Evolutionary conservation across 148 eudicot species (phyloP), one percentile per base, ranked within the genome.

Genomic region (Dysphania ambrosioides): DNA sequence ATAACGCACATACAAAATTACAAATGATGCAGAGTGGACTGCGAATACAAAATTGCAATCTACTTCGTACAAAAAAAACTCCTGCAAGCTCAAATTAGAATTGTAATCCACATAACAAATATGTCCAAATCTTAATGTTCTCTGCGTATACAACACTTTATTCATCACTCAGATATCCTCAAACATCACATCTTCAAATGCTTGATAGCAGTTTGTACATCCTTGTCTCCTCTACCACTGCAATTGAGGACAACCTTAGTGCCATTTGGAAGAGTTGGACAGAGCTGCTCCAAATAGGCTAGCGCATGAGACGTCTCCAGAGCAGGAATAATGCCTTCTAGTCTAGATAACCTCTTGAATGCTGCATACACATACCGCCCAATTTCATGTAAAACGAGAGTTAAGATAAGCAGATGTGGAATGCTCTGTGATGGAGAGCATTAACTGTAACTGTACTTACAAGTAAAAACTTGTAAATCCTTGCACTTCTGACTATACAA

Each of bases 281-380:
- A 95, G 42, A 95, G 83, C 84, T 85, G 82, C 89, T 95, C 99
- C 60, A 95, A 81, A 80, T 85, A 86, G 8, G 97, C 97, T 8
- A 95, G 84, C 1, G 99, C 99, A 77, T 95, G 99, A 49, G 97
- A 92, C 24, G 97, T 95, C 84, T 95, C 99, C 61, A 95, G 79
- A n/a, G 98, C 99, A 42, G 99, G 99, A 55, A 95, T 95, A 38
- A 95, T 95, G 67, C 97, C 99, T 79, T 95, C 99, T 26, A 92
- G 73, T 68, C 88, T 79, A n/a, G 98, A 95, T 68, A 90, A 64
- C 78, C 94, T 87, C 85, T 88, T 88, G 86, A 92, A 95, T 53
- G 99, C 99, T 95, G 90, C 85, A 71, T 23, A 57, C 27, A 18
- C 63, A 59, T 10, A 59, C 4, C 24, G 24, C 23, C 58, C n/a